These are phyloP conservation scores for Ceratobasidium sp. DNA, from an alignment of 1,284 basidiomycete species.

Conservation along the genomic window DNA sequence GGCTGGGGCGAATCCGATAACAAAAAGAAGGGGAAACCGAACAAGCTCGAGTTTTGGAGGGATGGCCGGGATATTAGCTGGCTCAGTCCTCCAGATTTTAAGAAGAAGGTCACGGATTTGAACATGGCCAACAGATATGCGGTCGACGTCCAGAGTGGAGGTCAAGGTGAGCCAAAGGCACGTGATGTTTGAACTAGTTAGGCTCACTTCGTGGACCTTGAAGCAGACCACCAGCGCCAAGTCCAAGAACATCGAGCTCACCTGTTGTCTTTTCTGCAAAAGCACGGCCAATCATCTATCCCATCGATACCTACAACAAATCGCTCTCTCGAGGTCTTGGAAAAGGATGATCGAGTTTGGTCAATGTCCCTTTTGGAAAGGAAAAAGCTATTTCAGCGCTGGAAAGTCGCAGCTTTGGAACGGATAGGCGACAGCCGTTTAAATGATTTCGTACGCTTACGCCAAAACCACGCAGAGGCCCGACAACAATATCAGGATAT, in stretches of 20 bases:
- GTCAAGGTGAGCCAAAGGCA: slow-evolving; percentile 8
- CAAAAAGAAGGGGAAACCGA: slow-evolving; percentile 3
- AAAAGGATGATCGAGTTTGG: slow-evolving; percentile 33
- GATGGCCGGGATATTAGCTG: slow-evolving; percentile 32
- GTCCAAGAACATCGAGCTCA: slow-evolving; percentile 1
- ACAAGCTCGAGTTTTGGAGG: slow-evolving; percentile 26
- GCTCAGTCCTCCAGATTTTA: neutral
- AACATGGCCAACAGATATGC: neutral
- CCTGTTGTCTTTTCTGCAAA: neutral
- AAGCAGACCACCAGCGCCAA: neutral
- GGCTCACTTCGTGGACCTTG: neutral
- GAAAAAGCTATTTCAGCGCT: slow-evolving; percentile 10
- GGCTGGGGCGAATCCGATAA: slow-evolving; percentile 2
- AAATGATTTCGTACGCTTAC: slow-evolving; percentile 4
- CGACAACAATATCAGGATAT: neutral
- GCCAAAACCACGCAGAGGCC: neutral
- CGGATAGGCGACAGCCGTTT: slow-evolving; percentile 21
- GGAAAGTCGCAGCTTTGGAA: neutral
- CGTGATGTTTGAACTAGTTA: neutral
- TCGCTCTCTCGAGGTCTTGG: neutral
- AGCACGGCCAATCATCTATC: slow-evolving; percentile 11
- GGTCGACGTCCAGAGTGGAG: neutral
- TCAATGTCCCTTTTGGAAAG: slow-evolving; percentile 36
- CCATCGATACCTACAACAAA: slow-evolving; percentile 16
- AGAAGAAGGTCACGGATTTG: neutral